Conservation (phyloP, 2,329 filamentous ascomycete genomes). For the Sporothrix curviconia region DNA sequence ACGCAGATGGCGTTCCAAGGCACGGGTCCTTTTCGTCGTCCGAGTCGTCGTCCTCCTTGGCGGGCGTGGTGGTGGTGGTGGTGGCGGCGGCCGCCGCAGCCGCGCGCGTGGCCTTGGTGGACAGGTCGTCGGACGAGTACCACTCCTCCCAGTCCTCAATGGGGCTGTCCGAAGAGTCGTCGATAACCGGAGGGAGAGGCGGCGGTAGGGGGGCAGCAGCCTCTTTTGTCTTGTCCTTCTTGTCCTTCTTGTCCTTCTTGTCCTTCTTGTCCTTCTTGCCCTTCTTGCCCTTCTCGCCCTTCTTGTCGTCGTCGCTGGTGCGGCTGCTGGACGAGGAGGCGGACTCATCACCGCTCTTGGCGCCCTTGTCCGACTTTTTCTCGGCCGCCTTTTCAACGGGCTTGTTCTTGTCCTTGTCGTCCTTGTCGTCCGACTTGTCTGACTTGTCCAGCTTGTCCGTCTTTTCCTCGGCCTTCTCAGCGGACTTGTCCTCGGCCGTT, state of each 20-base stretch:
- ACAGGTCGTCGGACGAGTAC: slow-evolving; percentile 53
- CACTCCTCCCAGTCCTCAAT: slow-evolving; percentile 54
- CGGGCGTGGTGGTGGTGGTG: slow-evolving; percentile 28
- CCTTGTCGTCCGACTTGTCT: not conserved
- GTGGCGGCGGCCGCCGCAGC: slow-evolving; percentile 28
- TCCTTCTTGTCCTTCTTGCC: too few species aligned
- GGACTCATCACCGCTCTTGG: too few species aligned
- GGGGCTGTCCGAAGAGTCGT: slow-evolving; percentile 54
- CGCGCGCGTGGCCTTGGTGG: slow-evolving; percentile 31
- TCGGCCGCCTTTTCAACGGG: not conserved
- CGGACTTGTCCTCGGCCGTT: not conserved
- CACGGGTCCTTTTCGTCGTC: slow-evolving; percentile 51
- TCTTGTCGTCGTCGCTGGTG: not conserved
- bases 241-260: not conserved
- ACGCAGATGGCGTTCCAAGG: slow-evolving; percentile 60
- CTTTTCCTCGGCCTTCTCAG: not conserved
- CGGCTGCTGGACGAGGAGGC: too few species aligned
- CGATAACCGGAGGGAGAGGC: slow-evolving; percentile 26
- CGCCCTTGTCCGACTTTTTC: not conserved
- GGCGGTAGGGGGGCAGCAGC: slow-evolving; percentile 12
- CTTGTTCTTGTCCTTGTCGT: not conserved
- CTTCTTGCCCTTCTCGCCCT: too few species aligned
- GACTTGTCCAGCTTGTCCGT: not conserved
- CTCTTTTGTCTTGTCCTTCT: not conserved
- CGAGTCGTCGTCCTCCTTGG: slow-evolving; percentile 40